These are phyloP conservation scores for Kwoniella heveanensis DNA, from an alignment of 768 basidiomycete species.

Conservation along the genomic window DNA sequence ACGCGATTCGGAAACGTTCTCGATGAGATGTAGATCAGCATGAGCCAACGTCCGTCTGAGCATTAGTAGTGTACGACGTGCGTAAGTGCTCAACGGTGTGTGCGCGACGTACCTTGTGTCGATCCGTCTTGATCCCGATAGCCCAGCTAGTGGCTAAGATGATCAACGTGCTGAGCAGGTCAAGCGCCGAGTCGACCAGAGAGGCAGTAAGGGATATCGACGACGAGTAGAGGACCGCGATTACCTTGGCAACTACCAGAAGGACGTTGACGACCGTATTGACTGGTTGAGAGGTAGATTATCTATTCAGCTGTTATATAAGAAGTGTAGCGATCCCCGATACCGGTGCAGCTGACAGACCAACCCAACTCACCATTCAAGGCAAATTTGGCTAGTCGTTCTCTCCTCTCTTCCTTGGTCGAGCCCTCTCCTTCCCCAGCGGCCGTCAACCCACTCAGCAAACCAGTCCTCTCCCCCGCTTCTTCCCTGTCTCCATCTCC, in stretches of 20 bases:
- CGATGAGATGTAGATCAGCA: no score
- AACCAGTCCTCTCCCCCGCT: constrained; percentile 32
- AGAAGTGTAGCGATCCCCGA: no score
- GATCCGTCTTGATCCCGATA: constrained; percentile 48
- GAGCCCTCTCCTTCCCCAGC: background rate
- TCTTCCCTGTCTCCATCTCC: constrained; percentile 11
- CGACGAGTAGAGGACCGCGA: constrained; percentile 57
- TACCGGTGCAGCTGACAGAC: no score
- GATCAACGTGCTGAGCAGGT: constrained; percentile 58
- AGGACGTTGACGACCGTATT: constrained; percentile 55
- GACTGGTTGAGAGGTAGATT: constrained; percentile 25
- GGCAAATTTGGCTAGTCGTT: constrained; percentile 45
- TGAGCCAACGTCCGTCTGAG: no score
- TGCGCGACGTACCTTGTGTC: constrained; percentile 40
- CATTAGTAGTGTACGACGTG: no score
- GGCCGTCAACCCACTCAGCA: constrained; percentile 16
- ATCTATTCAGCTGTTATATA: background rate
- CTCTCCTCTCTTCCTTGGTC: constrained; percentile 44
- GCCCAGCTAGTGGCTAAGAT: constrained; percentile 56
- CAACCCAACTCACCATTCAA: constrained; percentile 51
- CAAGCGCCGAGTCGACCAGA: constrained; percentile 57
- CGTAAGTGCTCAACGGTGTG: no score
- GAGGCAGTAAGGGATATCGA: constrained; percentile 58
- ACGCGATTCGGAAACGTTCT: no score
- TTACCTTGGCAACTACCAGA: constrained; percentile 55